These are phyloP conservation scores for Colletotrichum tamarilloi DNA, from an alignment of 2,329 filamentous ascomycete genomes.

Conservation along the genomic window DNA sequence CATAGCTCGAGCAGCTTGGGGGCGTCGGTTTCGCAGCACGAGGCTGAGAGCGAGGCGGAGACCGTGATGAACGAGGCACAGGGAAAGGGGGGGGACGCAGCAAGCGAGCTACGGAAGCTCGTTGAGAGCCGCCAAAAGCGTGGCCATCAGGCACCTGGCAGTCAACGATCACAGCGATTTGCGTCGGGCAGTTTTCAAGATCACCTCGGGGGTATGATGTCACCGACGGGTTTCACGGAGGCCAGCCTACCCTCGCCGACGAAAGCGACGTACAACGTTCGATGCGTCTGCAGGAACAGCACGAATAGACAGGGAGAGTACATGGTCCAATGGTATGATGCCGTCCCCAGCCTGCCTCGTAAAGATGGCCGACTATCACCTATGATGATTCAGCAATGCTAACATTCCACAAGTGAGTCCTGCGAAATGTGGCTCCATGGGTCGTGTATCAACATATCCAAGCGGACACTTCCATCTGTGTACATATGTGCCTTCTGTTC, in stretches of 20 bases:
- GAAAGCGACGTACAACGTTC: slow-evolving; percentile 56
- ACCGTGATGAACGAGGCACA: slow-evolving; percentile 62
- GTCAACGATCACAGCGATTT: slow-evolving; percentile 38
- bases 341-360: slow-evolving; percentile 5
- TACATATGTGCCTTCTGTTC: slow-evolving; percentile 74
- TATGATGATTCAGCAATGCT: slow-evolving; percentile 12
- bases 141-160: slow-evolving; percentile 40
- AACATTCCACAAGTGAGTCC: slow-evolving; percentile 61
- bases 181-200: slow-evolving; percentile 44
- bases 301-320: slow-evolving; percentile 60
- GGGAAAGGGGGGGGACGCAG: slow-evolving; percentile 64
- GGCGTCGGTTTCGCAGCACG: slow-evolving; percentile 45
- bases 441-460: slow-evolving; percentile 70
- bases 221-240: slow-evolving; percentile 63
- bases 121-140: slow-evolving; percentile 63
- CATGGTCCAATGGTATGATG: slow-evolving; percentile 71
- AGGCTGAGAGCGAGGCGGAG: slow-evolving; percentile 68
- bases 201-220: slow-evolving; percentile 54
- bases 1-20: slow-evolving; percentile 56
- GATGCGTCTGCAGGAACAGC: slow-evolving; percentile 66
- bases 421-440: slow-evolving; percentile 75
- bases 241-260: slow-evolving; percentile 59
- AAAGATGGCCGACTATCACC: background rate
- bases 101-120: slow-evolving; percentile 69
- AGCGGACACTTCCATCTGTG: slow-evolving; percentile 66